Percentiles rank a stretch among this genome's conserved stretches.
These are phyloP conservation scores for Wickerhamiella spandovensis DNA, from an alignment of 805 yeast species.

Conservation along the genomic window DNA sequence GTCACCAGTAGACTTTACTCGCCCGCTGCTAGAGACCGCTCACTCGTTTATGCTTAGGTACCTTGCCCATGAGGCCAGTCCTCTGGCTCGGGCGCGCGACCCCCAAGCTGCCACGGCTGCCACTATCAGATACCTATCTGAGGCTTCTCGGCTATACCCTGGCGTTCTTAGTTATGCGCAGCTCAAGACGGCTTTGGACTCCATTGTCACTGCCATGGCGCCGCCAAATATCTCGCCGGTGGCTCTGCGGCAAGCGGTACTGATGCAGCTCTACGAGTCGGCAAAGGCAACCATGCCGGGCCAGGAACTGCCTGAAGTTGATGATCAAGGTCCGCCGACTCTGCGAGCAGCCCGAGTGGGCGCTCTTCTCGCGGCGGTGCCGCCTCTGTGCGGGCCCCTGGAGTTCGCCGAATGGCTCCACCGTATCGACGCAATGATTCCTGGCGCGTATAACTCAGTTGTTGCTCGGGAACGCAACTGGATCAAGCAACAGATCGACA, in stretches of 20 bases:
- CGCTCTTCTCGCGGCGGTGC: slow-evolving; percentile 37
- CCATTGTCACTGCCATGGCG: slow-evolving; percentile 34
- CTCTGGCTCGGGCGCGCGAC: slow-evolving; percentile 15
- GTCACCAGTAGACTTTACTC: slow-evolving; percentile 6
- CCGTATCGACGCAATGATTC: slow-evolving; percentile 21
- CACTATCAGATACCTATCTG: slow-evolving; percentile 31
- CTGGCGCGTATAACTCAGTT: slow-evolving; percentile 22
- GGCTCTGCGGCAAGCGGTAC: slow-evolving; percentile 24
- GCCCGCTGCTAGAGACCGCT: slow-evolving; percentile 40
- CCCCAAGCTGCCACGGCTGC: slow-evolving; percentile 16
- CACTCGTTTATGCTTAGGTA: slow-evolving; percentile 45
- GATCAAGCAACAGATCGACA: slow-evolving; percentile 12
- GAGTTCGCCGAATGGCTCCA: slow-evolving; percentile 36
- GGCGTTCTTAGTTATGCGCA: slow-evolving; percentile 38
- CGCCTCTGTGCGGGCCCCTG: slow-evolving; percentile 34
- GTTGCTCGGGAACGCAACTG: slow-evolving; percentile 11
- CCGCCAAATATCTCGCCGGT: slow-evolving; percentile 23
- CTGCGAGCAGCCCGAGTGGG: slow-evolving; percentile 36
- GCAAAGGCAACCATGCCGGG: slow-evolving; percentile 25
- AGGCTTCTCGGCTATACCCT: slow-evolving; percentile 46
- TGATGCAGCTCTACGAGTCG: slow-evolving; percentile 31
- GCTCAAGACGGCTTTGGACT: slow-evolving; percentile 42
- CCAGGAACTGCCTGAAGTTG: neutral
- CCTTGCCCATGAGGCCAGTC: slow-evolving; percentile 12
- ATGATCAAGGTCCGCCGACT: slow-evolving; percentile 19